Base-by-base conservation (phyloP, 2,329 filamentous ascomycete species). In the Diaporthe amygdali region DNA sequence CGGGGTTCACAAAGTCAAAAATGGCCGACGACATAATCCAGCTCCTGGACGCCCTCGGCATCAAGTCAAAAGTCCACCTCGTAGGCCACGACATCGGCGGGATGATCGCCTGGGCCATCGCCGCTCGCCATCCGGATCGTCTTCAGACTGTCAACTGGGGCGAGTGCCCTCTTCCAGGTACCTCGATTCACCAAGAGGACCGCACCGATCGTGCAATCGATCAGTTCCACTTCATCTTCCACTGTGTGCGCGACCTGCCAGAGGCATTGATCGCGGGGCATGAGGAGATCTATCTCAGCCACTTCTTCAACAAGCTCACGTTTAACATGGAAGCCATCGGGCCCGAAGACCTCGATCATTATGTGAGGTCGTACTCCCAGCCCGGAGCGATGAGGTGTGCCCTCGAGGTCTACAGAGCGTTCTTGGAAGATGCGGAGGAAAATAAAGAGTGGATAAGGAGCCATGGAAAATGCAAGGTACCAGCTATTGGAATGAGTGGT, bases 61-160 rank as follows among this genome's bases (percentile, higher is more conserved):
- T 84, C 74, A 77, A 76, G 17, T 76, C 81, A 17, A 78, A 81
- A 15, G 76, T 84, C 5, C 82, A 86, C 70, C 74, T 86, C 4
- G 80, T 86, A 0, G 84, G 84, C 12, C 83, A 87, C 66, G 84
- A 86, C 68, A 85, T 86, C 25, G 83, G 84, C 20, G 84, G 83
- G 51, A 86, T 86, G 83, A 80, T 86, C 32, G 64, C 64, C 5
- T 67, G 82, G 71, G 80, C 82, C 5, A 83, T 83, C 70, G 83
- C 80, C 5, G 74, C 77, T 1, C 78, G 77, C 2, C 82, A 81
- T 54, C 77, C 83, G 0, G 74, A 78, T 1, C 72, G 78, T 44
- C 78, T 80, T 0, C 77, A 77, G 1, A 82, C 77, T 59, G 78
- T 85, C 20, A 80, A 76, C 15, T 84, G 81, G 81, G 83, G 82